Conservation (phyloP, 768 basidiomycete species). For the Lactarius evosmus region DNA sequence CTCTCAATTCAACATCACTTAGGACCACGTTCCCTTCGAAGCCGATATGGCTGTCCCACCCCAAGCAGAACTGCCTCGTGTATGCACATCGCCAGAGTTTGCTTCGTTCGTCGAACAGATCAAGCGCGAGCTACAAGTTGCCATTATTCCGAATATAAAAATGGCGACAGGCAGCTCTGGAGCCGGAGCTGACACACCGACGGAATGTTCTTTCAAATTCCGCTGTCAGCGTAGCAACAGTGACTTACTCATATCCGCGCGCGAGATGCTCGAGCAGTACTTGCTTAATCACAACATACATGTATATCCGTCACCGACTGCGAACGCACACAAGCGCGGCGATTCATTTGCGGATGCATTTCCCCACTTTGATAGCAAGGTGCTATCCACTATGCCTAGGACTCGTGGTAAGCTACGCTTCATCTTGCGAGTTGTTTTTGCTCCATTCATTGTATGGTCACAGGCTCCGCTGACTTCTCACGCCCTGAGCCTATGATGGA, state of each 20-base stretch:
- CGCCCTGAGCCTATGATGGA: slow-evolving; percentile 70
- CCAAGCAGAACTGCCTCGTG: slow-evolving; percentile 68
- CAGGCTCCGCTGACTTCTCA: slow-evolving; percentile 76
- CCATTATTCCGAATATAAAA: slow-evolving; percentile 80
- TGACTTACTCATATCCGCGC: slow-evolving; percentile 84
- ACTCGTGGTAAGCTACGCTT: slow-evolving; percentile 45
- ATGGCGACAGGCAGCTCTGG: slow-evolving; percentile 47
- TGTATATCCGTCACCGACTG: slow-evolving; percentile 73
- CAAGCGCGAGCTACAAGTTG: slow-evolving; percentile 92
- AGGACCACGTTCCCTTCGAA: slow-evolving; percentile 97
- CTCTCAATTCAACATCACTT: slow-evolving; percentile 17
- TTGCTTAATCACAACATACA: slow-evolving; percentile 79
- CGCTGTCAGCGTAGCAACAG: slow-evolving; percentile 92
- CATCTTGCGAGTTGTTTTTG: slow-evolving; percentile 20
- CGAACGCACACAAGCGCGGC: slow-evolving; percentile 78
- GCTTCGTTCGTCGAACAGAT: slow-evolving; percentile 81
- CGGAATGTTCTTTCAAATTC: slow-evolving; percentile 92
- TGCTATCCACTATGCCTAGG: slow-evolving; percentile 73
- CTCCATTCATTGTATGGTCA: neutral
- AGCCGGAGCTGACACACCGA: slow-evolving; percentile 52
- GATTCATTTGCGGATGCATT: slow-evolving; percentile 96
- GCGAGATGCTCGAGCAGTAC: slow-evolving; percentile 93
- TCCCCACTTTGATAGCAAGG: slow-evolving; percentile 94
- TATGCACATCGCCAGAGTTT: slow-evolving; percentile 81
- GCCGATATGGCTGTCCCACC: slow-evolving; percentile 91